phyloP scores from a whole-genome alignment of 768 basidiomycete species.

The Tubosaeta sp. region DNA sequence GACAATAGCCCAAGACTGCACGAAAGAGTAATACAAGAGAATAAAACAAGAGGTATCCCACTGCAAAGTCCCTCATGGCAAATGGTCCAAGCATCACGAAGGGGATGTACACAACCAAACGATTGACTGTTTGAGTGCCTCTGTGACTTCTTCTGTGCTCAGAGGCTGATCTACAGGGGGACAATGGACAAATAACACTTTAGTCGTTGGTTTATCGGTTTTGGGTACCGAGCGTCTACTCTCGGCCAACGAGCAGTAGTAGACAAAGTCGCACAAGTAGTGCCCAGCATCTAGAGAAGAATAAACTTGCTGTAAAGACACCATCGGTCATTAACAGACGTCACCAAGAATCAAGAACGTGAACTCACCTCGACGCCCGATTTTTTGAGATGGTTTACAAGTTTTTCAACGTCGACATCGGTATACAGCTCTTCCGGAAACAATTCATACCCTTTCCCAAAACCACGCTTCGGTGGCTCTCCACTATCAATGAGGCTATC shows the following conservation, averaged over 20 bases:
- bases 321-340: conserved; percentile 2
- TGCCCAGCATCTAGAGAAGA: conserved; percentile 74
- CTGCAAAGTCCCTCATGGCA: conserved; percentile 22
- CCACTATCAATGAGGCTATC: conserved; percentile 23
- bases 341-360: neutral
- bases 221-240: conserved; percentile 42
- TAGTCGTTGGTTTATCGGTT: conserved; percentile 30
- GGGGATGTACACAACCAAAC: conserved; percentile 46
- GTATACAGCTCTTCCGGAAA: conserved; percentile 36
- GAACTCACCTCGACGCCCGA: conserved; percentile 30
- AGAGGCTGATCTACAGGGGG: conserved; percentile 64
- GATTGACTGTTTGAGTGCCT: conserved; percentile 58
- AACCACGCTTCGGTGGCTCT: conserved; percentile 33
- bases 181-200: conserved; percentile 68
- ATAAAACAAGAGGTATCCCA: conserved; percentile 4
- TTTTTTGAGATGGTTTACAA: conserved; percentile 35
- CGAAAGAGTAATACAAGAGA: conserved; percentile 3
- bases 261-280: conserved; percentile 73
- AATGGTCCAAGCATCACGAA: conserved; percentile 9
- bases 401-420: conserved; percentile 32
- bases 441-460: conserved; percentile 34
- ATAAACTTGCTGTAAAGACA: conserved; percentile 52
- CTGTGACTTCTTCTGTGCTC: conserved; percentile 61
- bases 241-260: conserved; percentile 73
- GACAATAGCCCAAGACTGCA: neutral